Base-by-base conservation (phyloP, 805 yeast species). In the Tetrapisispora iriomotensis region DNA sequence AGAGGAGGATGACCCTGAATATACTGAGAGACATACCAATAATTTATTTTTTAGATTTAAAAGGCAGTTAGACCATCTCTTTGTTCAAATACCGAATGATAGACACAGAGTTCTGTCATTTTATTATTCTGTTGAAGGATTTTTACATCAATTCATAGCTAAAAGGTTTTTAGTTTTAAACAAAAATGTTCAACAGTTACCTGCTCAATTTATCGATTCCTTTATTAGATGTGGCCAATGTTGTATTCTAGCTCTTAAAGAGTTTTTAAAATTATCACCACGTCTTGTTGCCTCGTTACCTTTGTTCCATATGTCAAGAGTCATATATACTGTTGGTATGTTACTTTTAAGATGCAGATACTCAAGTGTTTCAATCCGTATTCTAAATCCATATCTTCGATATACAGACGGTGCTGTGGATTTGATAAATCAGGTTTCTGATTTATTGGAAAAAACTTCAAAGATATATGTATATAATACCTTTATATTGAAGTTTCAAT, bases 291-390 rank as follows among this genome's bases (percentile, higher is more conserved):
- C 80, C 0, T 58, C 70, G 2, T 62, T 74, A 41, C 88, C 88
- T 4, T 58, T 78, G 31, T 68, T 74, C 40, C 74, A 71, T 45
- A 68, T 70, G 24, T 64, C 80, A 2, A 64, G 84, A 46, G 63
- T 77, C 27, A 67, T 77, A n/a, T 78, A 77, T 50, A 75, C 80
- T 0, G 74, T 79, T 0, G 86, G 85, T 7, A 70, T 77, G 68
- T 34, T 58, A 15, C 61, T 79, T 21, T 57, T 79, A 39, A 66
- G 81, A 39, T 56, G 77, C 31, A 58, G 84, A 25, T 77, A 71
- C 54, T 59, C 74, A 33, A 67, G 72, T n/a, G 54, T 78, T 10
- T 67, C 77, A 10, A 60, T 76, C 6, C 79, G 81, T 1, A 58
- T 68, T 17, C 53, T 64, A 29, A 58, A 51, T 23, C 72, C 66